phyloP scores from a whole-genome alignment of 2,329 filamentous ascomycete genomes.

The Penicillium palitans region DNA sequence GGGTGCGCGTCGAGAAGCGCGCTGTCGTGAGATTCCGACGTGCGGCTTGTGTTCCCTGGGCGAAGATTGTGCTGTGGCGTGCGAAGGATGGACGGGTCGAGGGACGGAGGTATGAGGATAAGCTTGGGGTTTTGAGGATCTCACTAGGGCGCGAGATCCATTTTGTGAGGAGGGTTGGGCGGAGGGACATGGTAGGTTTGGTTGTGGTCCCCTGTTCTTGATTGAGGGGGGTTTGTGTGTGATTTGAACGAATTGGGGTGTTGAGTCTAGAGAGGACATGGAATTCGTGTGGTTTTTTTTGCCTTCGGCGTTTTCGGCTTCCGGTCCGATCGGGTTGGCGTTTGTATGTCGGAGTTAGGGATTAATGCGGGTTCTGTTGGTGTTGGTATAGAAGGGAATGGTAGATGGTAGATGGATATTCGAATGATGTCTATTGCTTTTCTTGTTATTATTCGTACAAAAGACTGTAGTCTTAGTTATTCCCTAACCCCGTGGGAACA shows the following conservation, averaged over 20 bases:
- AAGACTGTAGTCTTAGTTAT: neutral
- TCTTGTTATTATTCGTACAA: neutral
- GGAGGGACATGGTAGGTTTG: conserved; percentile 14
- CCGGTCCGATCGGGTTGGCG: conserved; percentile 12
- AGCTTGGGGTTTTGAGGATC: conserved; percentile 14
- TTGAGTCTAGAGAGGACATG: neutral
- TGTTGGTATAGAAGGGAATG: neutral
- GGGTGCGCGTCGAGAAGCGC: neutral
- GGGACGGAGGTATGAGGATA: neutral
- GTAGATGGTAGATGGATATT: neutral
- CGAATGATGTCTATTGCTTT: neutral
- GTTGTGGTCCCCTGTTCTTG: neutral
- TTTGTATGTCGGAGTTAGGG: conserved; percentile 4
- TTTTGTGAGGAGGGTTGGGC: conserved; percentile 17
- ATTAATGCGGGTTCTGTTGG: neutral
- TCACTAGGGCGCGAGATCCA: conserved; percentile 24
- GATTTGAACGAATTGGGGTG: neutral
- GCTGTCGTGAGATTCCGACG: conserved; percentile 3
- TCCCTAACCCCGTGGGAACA: neutral
- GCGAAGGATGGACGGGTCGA: conserved; percentile 1
- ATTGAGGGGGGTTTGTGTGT: neutral
- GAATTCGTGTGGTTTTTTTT: neutral
- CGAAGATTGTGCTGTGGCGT: conserved; percentile 8
- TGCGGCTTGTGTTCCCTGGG: neutral
- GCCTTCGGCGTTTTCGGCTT: conserved; percentile 13